phyloP scores from a whole-genome alignment of 75 land plant species.

The Cryptomeria japonica region DNA sequence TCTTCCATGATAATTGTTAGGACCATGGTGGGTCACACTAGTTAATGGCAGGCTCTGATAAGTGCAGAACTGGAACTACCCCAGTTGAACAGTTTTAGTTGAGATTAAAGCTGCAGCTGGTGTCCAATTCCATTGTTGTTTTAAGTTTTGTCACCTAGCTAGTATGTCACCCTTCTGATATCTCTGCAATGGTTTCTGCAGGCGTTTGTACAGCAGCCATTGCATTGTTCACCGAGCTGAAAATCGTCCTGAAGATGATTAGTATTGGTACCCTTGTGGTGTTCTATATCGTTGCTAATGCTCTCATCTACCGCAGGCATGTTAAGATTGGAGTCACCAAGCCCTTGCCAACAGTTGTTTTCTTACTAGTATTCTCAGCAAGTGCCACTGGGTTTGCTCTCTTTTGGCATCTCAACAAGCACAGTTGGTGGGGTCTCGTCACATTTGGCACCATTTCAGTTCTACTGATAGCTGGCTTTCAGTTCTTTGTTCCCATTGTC shows the following conservation, averaged over 20 bases:
- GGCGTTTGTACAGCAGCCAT: constrained; percentile 70
- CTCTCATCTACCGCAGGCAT: constrained; percentile 65
- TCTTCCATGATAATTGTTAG: neutral
- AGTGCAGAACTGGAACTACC: too few relatives aligned
- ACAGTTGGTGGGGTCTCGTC: constrained; percentile 32
- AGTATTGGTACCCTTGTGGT: constrained; percentile 81
- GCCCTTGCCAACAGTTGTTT: constrained; percentile 36
- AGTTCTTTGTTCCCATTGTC: constrained; percentile 37
- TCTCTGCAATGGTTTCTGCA: constrained; percentile 11
- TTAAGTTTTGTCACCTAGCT: neutral
- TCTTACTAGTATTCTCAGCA: constrained; percentile 40
- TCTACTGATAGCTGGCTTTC: constrained; percentile 31
- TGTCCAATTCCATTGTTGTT: neutral
- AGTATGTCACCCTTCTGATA: neutral
- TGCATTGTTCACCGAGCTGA: constrained; percentile 66
- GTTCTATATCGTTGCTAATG: constrained; percentile 82
- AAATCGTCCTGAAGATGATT: constrained; percentile 60
- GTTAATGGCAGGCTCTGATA: neutral
- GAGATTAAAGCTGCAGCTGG: too few relatives aligned
- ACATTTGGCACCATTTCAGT: constrained; percentile 27
- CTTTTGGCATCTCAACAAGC: constrained; percentile 48
- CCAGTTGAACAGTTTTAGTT: too few relatives aligned
- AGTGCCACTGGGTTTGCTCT: constrained; percentile 48
- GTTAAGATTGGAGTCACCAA: constrained; percentile 30
- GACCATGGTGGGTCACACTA: neutral